Conservation (phyloP, 345 rosid species). For the Aquilaria yunnanensis region DNA sequence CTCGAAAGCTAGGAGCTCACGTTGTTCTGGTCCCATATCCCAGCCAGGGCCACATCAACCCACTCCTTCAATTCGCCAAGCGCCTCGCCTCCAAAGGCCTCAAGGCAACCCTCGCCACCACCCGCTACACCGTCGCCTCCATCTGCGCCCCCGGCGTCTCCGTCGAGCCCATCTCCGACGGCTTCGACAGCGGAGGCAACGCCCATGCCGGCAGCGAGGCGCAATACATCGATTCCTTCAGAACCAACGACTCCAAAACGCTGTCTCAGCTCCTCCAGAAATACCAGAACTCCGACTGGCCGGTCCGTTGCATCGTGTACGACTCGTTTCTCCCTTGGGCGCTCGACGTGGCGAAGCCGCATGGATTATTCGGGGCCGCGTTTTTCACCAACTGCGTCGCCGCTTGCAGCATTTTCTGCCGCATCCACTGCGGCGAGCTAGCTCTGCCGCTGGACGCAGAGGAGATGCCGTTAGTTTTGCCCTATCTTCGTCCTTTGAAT, state of each 20-base stretch:
- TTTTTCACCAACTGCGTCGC: conserved; percentile 68
- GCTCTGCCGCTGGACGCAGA: conserved; percentile 30
- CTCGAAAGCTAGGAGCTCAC: conserved; percentile 25
- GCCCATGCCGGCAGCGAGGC: conserved; percentile 35
- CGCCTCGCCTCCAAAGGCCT: conserved; percentile 61
- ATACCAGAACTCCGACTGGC: conserved; percentile 26
- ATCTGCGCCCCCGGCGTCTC: conserved; percentile 28
- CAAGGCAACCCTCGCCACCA: conserved; percentile 63
- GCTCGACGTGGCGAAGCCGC: conserved; percentile 59
- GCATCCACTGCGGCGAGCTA: conserved; percentile 32
- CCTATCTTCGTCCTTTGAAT: conserved; percentile 48
- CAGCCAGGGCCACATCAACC: conserved; percentile 82
- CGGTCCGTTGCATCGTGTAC: conserved; percentile 46
- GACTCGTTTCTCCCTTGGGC: conserved; percentile 80
- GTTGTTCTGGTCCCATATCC: conserved; percentile 61
- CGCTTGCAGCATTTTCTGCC: conserved; percentile 36
- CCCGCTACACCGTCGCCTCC: conserved; percentile 47
- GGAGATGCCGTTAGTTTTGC: conserved; percentile 27
- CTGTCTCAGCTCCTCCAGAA: conserved; percentile 37
- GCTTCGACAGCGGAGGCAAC: conserved; percentile 50
- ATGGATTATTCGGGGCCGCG: conserved; percentile 43
- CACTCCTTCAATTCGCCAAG: conserved; percentile 67
- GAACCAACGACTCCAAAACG: conserved; percentile 40
- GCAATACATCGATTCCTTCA: conserved; percentile 31
- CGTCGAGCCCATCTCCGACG: conserved; percentile 70